Percentiles rank a stretch among this genome's conserved stretches.
These are phyloP conservation scores for Camillea tinctor DNA, from an alignment of 2,329 filamentous ascomycete genomes.

Conservation along the genomic window DNA sequence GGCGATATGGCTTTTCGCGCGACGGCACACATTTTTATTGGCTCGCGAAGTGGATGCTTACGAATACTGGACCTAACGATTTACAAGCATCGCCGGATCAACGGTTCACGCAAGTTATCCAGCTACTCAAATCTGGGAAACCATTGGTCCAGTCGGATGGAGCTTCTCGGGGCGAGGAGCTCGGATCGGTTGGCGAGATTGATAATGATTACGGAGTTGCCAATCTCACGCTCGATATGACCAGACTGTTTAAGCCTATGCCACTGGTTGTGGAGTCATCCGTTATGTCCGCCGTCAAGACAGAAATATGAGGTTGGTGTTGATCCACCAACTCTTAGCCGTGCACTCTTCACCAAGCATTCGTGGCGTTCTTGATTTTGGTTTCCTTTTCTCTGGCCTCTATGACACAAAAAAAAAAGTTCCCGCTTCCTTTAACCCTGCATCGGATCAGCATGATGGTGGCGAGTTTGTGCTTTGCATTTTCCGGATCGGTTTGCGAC, in stretches of 20 bases:
- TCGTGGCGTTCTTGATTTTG: conserved; percentile 31
- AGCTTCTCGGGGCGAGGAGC: conserved; percentile 62
- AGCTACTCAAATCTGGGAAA: conserved; percentile 58
- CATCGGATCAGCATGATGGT: conserved; percentile 34
- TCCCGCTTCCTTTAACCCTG: conserved; percentile 29
- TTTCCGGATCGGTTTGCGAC: conserved; percentile 33
- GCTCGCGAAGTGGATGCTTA: conserved; percentile 65
- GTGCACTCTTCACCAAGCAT: conserved; percentile 25
- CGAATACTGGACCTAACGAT: conserved; percentile 53
- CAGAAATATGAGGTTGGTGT: conserved; percentile 32
- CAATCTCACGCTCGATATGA: conserved; percentile 69
- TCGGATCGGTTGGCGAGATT: conserved; percentile 67
- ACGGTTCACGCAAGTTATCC: conserved; percentile 60
- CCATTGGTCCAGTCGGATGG: conserved; percentile 62
- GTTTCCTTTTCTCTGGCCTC: conserved; percentile 20
- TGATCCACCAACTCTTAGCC: conserved; percentile 10
- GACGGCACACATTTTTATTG: conserved; percentile 74
- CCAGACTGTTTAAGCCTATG: conserved; percentile 65
- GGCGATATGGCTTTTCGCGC: conserved; percentile 66
- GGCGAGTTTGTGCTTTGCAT: conserved; percentile 35
- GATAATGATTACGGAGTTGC: conserved; percentile 64
- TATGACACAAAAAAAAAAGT: conserved; percentile 17
- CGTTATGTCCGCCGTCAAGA: conserved; percentile 42
- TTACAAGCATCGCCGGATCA: conserved; percentile 56
- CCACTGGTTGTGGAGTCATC: conserved; percentile 43